Evolutionary conservation across 208 protist species (phyloP).

Genomic region (Angomonas deanei): DNA sequence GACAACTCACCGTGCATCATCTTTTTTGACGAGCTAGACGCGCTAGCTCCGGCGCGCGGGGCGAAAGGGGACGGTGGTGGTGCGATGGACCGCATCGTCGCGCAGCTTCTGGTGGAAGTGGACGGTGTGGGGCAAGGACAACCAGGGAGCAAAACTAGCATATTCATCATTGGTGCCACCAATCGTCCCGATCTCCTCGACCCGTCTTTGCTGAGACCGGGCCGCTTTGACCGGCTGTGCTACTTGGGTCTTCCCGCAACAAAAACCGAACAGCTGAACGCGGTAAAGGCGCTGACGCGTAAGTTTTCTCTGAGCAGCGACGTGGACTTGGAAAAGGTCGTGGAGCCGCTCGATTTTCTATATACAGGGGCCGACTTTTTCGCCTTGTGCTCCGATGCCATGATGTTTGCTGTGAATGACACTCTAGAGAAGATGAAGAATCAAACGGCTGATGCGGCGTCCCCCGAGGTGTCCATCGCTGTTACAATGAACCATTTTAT

Average conservation of each 20-base stretch:
- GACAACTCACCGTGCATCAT: slow-evolving; percentile 90
- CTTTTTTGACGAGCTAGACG: slow-evolving; percentile 94
- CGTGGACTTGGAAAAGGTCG: slow-evolving; percentile 48
- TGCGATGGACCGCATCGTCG: slow-evolving; percentile 92
- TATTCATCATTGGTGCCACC: slow-evolving; percentile 91
- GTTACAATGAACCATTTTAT: slow-evolving; percentile 67
- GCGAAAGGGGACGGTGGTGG: slow-evolving; percentile 85
- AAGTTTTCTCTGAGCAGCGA: slow-evolving; percentile 75
- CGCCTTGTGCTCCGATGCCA: slow-evolving; percentile 92
- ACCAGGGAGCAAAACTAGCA: slow-evolving; percentile 26
- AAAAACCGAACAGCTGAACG: slow-evolving; percentile 73
- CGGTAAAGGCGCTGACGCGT: slow-evolving; percentile 69
- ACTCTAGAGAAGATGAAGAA: slow-evolving; percentile 30
- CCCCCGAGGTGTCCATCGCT: not conserved
- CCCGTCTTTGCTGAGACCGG: slow-evolving; percentile 88
- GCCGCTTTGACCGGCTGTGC: slow-evolving; percentile 87
- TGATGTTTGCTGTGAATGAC: slow-evolving; percentile 93
- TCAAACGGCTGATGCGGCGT: not conserved
- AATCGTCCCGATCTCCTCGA: slow-evolving; percentile 91
- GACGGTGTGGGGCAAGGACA: slow-evolving; percentile 72
- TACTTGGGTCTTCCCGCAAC: slow-evolving; percentile 82
- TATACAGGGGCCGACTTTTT: slow-evolving; percentile 96
- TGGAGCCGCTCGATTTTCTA: slow-evolving; percentile 61
- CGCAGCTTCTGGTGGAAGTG: slow-evolving; percentile 91
- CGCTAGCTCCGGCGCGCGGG: slow-evolving; percentile 80